A percentile compares a stretch with the other conserved stretches of the same genome.
Evolutionary conservation across 2,329 filamentous ascomycete genomes (phyloP).

Genomic region (Torrubiella hemipterigena): DNA sequence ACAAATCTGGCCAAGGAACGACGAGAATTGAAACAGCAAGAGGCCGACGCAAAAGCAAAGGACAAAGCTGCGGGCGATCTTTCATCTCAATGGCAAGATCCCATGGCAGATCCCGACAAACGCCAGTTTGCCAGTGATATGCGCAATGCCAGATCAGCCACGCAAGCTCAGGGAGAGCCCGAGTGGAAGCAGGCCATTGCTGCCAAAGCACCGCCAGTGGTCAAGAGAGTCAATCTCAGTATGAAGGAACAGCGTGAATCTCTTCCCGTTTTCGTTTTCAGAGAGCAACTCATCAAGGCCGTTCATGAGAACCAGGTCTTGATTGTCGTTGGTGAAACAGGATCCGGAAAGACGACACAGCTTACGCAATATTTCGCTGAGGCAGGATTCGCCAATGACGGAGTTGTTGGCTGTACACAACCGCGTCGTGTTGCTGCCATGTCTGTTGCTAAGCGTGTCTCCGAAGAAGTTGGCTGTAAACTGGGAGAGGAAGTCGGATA

Average conservation of each 20-base stretch:
- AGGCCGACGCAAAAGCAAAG: constrained; percentile 63
- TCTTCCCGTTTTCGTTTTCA: constrained; percentile 80
- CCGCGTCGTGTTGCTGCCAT: constrained; percentile 94
- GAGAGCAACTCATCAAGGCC: constrained; percentile 76
- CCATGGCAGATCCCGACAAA: constrained; percentile 79
- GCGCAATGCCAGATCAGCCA: constrained; percentile 50
- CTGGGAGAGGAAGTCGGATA: constrained; percentile 92
- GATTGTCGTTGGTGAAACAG: constrained; percentile 94
- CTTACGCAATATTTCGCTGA: constrained; percentile 92
- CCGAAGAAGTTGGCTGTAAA: constrained; percentile 86
- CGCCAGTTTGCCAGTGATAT: constrained; percentile 84
- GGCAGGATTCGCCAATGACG: constrained; percentile 74
- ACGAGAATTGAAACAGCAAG: constrained; percentile 77
- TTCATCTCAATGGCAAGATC: constrained; percentile 88
- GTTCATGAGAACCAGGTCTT: constrained; percentile 79
- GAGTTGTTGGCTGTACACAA: constrained; percentile 92
- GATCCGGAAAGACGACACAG: constrained; percentile 94
- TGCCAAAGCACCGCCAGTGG: constrained; percentile 67
- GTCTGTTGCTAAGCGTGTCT: constrained; percentile 93
- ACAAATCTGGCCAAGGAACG: constrained; percentile 81
- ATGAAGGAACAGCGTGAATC: constrained; percentile 93
- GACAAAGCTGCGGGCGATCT: constrained; percentile 74
- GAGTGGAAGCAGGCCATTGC: constrained; percentile 87
- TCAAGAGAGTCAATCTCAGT: constrained; percentile 77
- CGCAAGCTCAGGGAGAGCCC: constrained; percentile 58